Conservation (phyloP, 495 filamentous ascomycete species). For the Letharia lupina region DNA sequence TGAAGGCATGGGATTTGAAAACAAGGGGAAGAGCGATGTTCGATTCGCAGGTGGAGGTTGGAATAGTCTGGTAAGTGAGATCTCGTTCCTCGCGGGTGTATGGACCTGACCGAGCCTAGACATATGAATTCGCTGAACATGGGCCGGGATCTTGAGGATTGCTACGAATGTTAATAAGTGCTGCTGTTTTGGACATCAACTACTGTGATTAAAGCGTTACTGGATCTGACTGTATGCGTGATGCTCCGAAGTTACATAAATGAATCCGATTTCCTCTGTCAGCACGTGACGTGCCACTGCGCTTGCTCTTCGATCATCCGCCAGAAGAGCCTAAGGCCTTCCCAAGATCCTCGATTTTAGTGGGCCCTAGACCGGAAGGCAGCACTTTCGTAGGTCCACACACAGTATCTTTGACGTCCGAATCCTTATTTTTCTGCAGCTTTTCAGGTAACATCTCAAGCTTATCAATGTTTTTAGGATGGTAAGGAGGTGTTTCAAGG, state of each 20-base stretch:
- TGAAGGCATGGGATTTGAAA: slow-evolving; percentile 62
- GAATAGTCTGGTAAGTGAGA: slow-evolving; percentile 42
- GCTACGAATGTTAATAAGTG: neutral
- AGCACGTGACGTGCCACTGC: neutral
- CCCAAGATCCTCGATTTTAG: neutral
- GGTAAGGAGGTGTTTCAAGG: too few relatives aligned
- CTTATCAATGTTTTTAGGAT: too few relatives aligned
- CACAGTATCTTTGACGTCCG: too few relatives aligned
- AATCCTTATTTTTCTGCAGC: too few relatives aligned
- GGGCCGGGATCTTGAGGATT: neutral
- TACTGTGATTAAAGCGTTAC: neutral
- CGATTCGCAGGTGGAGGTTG: slow-evolving; percentile 74
- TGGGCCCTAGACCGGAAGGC: neutral
- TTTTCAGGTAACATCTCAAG: too few relatives aligned
- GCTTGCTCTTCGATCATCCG: neutral
- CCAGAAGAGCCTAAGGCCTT: neutral
- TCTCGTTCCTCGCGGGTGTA: neutral
- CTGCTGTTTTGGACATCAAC: neutral
- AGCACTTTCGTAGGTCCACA: neutral
- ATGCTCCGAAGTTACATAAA: neutral
- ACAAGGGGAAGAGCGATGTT: slow-evolving; percentile 55
- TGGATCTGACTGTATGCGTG: neutral
- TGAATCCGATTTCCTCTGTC: neutral
- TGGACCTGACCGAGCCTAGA: neutral
- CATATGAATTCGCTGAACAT: slow-evolving; percentile 14